Percentiles rank a stretch among this genome's conserved stretches.
Conservation (phyloP, 2,329 filamentous ascomycete genomes). For the Alternaria angustiovoidea region DNA sequence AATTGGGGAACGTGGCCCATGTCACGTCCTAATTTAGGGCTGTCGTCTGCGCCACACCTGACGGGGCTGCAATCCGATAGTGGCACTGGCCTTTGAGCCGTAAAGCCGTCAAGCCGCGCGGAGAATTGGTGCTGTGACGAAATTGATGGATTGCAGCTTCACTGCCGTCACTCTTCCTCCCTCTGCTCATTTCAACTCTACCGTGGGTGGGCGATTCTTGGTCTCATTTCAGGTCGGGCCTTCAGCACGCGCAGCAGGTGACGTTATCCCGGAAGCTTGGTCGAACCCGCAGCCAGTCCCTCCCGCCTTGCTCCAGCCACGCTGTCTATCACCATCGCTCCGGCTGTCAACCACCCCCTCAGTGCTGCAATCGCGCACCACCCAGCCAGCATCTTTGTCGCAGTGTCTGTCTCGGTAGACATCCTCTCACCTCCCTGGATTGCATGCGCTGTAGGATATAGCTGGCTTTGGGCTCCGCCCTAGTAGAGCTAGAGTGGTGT, state of each 20-base stretch:
- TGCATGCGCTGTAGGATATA: slow-evolving; percentile 28
- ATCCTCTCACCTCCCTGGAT: background rate
- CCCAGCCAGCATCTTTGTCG: background rate
- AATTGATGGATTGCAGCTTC: background rate
- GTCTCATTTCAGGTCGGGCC: slow-evolving; percentile 1
- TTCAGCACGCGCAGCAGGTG: slow-evolving; percentile 16
- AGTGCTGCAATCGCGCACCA: slow-evolving; percentile 4
- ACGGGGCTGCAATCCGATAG: background rate
- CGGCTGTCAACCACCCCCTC: slow-evolving; percentile 2
- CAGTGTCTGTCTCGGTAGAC: background rate
- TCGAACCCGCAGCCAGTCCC: slow-evolving; percentile 4
- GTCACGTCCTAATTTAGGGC: slow-evolving; percentile 5
- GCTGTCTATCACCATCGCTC: slow-evolving; percentile 1
- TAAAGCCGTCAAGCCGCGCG: background rate
- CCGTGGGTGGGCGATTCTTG: background rate
- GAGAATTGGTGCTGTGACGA: background rate
- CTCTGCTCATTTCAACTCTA: background rate
- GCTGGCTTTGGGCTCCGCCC: slow-evolving; percentile 28
- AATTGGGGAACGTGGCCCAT: slow-evolving; percentile 16
- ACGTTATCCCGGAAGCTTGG: slow-evolving; percentile 22
- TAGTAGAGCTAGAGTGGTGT: slow-evolving; percentile 11
- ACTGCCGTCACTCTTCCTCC: background rate
- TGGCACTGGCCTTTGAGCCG: slow-evolving; percentile 14
- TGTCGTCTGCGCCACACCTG: slow-evolving; percentile 15
- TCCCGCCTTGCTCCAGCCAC: slow-evolving; percentile 12